These are phyloP conservation scores for Diplodia corticola DNA, from an alignment of 2,329 filamentous ascomycete genomes.

Conservation along the genomic window DNA sequence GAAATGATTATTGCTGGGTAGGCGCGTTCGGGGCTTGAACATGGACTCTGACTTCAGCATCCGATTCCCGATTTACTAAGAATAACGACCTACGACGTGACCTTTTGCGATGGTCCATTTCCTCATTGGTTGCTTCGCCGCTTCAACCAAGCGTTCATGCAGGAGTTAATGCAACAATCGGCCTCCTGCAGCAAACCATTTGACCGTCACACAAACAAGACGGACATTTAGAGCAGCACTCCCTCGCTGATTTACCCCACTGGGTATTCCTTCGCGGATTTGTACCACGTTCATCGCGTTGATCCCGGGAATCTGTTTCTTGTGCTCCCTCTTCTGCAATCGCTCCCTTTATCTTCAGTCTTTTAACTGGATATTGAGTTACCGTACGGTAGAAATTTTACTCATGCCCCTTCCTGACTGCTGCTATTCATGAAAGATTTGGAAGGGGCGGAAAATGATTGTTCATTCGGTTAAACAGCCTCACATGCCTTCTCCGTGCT, in stretches of 20 bases:
- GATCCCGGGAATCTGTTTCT: not conserved
- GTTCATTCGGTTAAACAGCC: not conserved
- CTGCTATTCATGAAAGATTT: not conserved
- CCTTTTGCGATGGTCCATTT: too few relatives aligned
- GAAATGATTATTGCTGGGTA: not conserved
- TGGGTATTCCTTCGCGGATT: not conserved
- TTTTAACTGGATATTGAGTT: not conserved
- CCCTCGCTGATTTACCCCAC: not conserved
- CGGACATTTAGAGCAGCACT: not conserved
- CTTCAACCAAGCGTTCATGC: not conserved
- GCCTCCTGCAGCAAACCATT: constrained; percentile 11
- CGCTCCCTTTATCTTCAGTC: not conserved
- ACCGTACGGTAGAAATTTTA: not conserved
- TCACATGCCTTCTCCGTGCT: not conserved
- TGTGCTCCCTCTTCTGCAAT: not conserved
- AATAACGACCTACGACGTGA: not conserved
- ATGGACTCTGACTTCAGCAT: not conserved
- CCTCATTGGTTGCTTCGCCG: not conserved
- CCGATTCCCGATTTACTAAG: not conserved
- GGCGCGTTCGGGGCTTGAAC: not conserved
- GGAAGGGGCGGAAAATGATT: not conserved
- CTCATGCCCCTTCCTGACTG: not conserved
- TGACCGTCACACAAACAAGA: not conserved
- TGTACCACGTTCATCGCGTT: not conserved
- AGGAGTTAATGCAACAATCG: not conserved